These are phyloP conservation scores for Drosera spatulata DNA, from an alignment of 179 eudicot species.

Conservation along the genomic window DNA sequence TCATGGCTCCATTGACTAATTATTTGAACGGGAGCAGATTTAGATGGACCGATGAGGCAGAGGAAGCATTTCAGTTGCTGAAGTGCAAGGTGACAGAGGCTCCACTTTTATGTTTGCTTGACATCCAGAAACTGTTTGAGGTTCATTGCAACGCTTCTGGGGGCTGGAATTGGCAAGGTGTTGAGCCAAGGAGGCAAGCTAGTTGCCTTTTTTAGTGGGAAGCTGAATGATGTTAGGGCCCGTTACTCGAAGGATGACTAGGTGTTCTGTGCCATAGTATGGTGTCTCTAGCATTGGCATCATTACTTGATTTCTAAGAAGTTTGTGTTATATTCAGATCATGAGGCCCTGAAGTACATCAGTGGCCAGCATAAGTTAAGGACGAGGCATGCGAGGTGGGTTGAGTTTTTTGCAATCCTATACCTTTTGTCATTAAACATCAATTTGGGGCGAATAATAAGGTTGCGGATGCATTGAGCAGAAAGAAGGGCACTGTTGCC, in stretches of 20 bases:
- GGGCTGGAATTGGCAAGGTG: too few species aligned
- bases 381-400: slow-evolving; percentile 9
- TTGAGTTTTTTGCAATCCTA: slow-evolving; percentile 4
- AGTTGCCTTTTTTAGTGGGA: neutral
- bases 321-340: slow-evolving; percentile 2
- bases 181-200: too few species aligned
- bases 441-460: slow-evolving; percentile 1
- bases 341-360: slow-evolving; percentile 4
- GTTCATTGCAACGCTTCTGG: too few species aligned
- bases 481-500: neutral
- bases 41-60: too few species aligned
- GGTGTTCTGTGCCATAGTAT: slow-evolving; percentile 3
- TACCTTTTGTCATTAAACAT: slow-evolving; percentile 4
- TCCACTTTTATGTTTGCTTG: too few species aligned
- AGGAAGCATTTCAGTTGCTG: too few species aligned
- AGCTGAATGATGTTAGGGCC: neutral
- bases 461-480: neutral
- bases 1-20: too few species aligned
- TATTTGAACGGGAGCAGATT: too few species aligned
- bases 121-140: too few species aligned
- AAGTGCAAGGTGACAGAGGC: too few species aligned
- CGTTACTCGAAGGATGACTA: neutral
- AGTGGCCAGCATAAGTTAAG: slow-evolving; percentile 5
- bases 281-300: neutral
- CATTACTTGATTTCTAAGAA: slow-evolving; percentile 1